Percentiles rank a stretch among this genome's conserved stretches.
Evolutionary conservation across 495 filamentous ascomycete species (phyloP).

Genomic region (Diplogelasinospora grovesii): DNA sequence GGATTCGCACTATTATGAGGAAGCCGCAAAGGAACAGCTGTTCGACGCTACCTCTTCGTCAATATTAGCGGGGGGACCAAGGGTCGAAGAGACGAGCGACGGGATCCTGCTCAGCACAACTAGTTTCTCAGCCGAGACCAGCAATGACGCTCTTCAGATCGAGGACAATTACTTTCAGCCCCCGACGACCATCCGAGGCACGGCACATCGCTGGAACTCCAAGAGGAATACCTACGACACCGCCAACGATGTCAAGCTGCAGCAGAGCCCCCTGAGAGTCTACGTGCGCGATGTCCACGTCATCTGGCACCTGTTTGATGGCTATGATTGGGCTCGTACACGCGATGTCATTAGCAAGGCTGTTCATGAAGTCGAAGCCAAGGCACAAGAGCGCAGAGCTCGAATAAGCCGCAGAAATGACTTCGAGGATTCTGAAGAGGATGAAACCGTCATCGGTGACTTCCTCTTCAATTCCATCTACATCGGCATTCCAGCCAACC

Average conservation of each 20-base stretch:
- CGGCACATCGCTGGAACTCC: slow-evolving; percentile 73
- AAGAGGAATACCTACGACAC: slow-evolving; percentile 64
- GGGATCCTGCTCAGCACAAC: slow-evolving; percentile 52
- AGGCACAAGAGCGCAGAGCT: slow-evolving; percentile 64
- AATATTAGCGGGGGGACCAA: slow-evolving; percentile 24
- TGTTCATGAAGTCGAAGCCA: slow-evolving; percentile 76
- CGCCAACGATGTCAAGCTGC: slow-evolving; percentile 54
- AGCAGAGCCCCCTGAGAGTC: slow-evolving; percentile 64
- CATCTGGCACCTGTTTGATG: slow-evolving; percentile 98
- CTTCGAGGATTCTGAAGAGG: slow-evolving; percentile 60
- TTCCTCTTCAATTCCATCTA: slow-evolving; percentile 99
- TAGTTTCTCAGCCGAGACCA: slow-evolving; percentile 51
- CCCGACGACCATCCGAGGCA: slow-evolving; percentile 53
- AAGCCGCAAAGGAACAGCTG: slow-evolving; percentile 29
- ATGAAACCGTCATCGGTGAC: slow-evolving; percentile 83
- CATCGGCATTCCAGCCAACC: slow-evolving; percentile 82
- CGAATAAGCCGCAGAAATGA: slow-evolving; percentile 37
- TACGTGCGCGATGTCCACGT: slow-evolving; percentile 79
- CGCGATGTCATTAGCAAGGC: slow-evolving; percentile 79
- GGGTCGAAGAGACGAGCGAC: slow-evolving; percentile 46
- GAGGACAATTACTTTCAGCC: slow-evolving; percentile 75
- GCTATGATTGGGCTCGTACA: slow-evolving; percentile 91
- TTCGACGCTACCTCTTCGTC: slow-evolving; percentile 35
- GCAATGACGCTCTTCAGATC: slow-evolving; percentile 52
- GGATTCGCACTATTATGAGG: slow-evolving; percentile 36